A percentile compares a stretch with the other conserved stretches of the same genome.
These are phyloP conservation scores for Thermothelomyces thermophilus DNA, from an alignment of 2,329 filamentous ascomycete genomes.

Conservation along the genomic window DNA sequence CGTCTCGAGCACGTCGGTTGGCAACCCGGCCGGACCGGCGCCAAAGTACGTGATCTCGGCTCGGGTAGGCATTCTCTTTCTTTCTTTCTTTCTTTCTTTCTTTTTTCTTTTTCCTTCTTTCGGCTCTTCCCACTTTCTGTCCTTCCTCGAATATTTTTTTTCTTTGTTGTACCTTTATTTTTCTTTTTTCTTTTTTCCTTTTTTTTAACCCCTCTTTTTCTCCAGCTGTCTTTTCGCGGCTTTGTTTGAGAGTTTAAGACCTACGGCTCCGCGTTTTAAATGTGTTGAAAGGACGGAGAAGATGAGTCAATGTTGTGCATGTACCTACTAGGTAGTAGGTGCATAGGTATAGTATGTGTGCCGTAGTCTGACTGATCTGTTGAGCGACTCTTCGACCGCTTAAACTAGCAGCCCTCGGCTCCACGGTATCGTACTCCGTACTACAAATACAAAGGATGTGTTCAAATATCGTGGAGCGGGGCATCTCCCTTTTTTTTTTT, in stretches of 20 bases:
- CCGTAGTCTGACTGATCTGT: neutral
- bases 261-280: neutral
- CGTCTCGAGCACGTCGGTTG: slow-evolving; percentile 70
- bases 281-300: neutral
- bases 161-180: too few species aligned
- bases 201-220: neutral
- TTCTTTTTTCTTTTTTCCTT: neutral
- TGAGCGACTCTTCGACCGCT: neutral
- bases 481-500: slow-evolving; percentile 10
- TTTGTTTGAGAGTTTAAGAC: too few species aligned
- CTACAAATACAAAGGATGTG: neutral
- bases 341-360: neutral
- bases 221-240: too few species aligned
- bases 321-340: too few species aligned
- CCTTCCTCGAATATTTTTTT: neutral
- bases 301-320: slow-evolving; percentile 2
- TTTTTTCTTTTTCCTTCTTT: neutral
- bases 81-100: neutral
- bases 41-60: slow-evolving; percentile 78
- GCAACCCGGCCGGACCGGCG: slow-evolving; percentile 81
- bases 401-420: too few species aligned
- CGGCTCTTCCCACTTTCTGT: neutral
- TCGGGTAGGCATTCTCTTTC: slow-evolving; percentile 57
- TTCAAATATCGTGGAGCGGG: neutral
- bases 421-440: too few species aligned